Evolutionary conservation across 805 yeast genomes (phyloP), one percentile per base, ranked within the genome.

Genomic region (Cyberlindnera suaveolens): DNA sequence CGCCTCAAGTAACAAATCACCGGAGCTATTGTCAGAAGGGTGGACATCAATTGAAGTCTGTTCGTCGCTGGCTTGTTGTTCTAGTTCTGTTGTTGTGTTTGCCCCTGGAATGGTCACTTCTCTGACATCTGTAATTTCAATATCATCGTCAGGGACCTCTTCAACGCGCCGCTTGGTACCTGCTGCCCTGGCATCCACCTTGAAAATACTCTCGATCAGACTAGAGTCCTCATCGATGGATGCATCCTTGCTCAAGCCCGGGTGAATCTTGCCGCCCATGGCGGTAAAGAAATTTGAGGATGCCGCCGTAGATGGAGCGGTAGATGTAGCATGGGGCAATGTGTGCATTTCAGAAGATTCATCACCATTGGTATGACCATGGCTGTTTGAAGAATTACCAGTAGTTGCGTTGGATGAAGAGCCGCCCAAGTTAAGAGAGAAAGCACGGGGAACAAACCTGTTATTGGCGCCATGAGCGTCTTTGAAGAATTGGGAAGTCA

Each of bases 71-170:
- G 16, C 7, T 6, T n/a, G 27, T 3, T 10, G 27, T 23, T 23
- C 27, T 23, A 10, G 11, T 31, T 31, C 33, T n/a, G 33, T n/a
- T 6, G 16, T 14, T 14, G 16, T 10, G 11, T 31, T 14, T n/a
- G 33, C 30, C 6, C 40, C 35, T 6, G 39, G 26, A 11, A 14
- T 29, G 5, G 46, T n/a, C 17, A 64, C 51, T 17, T 57, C 60
- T 42, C 69, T 50, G 36, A 70, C 54, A 61, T 73, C 62, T 6
- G 75, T 62, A 58, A 75, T 64, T 31, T 66, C 66, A n/a, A 66
- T 39, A 32, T 65, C 71, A 44, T 65, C 50, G n/a, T 39, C 47
- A 8, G 33, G 40, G n/a, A 10, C 30, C n/a, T 41, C 37, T 18
- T 18, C 23, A 9, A 34, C 16, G 3, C 6, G 20, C 6, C 15